Conservation (phyloP, 495 filamentous ascomycete species). For the Tuber borchii region DNA sequence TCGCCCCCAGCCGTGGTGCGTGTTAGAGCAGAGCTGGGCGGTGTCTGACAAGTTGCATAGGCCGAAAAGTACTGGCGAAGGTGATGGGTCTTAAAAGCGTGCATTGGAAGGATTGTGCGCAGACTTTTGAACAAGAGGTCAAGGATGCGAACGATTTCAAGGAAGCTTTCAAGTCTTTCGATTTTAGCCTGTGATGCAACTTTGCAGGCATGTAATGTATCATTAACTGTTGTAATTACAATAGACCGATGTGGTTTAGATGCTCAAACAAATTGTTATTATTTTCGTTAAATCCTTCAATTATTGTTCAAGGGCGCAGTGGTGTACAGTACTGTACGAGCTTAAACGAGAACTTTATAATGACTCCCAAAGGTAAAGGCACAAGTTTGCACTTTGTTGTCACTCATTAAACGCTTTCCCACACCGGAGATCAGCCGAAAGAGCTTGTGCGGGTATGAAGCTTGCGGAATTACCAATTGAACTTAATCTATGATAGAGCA, state of each 20-base stretch:
- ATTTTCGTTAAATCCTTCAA: not conserved
- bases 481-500: not conserved
- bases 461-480: not conserved
- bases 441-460: not conserved
- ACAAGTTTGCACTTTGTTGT: not conserved
- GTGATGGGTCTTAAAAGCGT: slow-evolving; percentile 64
- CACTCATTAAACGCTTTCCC: not conserved
- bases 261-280: not conserved
- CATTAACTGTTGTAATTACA: not conserved
- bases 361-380: not conserved
- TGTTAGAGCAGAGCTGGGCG: slow-evolving; percentile 23
- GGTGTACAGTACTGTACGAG: not conserved
- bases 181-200: slow-evolving; percentile 53
- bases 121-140: slow-evolving; percentile 69
- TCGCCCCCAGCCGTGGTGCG: not conserved
- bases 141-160: slow-evolving; percentile 75
- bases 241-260: not conserved
- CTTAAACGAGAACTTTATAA: not conserved
- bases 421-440: not conserved
- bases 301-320: not conserved
- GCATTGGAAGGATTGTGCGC: slow-evolving; percentile 75
- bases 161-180: slow-evolving; percentile 74
- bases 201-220: not conserved
- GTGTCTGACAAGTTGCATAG: slow-evolving; percentile 31
- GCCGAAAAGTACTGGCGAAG: slow-evolving; percentile 78